Percentiles rank a stretch among this genome's conserved stretches.
Conservation (phyloP, 2,329 filamentous ascomycete species). For the Mycogone perniciosa region DNA sequence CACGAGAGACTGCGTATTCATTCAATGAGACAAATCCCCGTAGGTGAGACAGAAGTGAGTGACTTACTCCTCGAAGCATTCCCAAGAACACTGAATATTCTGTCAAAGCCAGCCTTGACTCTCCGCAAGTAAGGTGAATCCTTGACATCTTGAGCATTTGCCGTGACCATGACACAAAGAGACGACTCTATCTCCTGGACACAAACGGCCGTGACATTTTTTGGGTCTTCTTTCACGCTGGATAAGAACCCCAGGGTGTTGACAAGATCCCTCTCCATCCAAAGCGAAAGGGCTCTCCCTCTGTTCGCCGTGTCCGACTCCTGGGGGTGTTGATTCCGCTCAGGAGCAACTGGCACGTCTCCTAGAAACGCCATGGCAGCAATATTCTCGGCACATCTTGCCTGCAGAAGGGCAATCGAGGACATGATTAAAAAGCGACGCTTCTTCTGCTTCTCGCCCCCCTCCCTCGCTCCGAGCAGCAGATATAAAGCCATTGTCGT, state of each 20-base stretch:
- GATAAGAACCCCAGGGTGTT: conserved; percentile 17
- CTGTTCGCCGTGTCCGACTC: neutral
- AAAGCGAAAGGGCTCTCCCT: neutral
- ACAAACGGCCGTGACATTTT: conserved; percentile 17
- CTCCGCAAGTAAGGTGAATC: conserved; percentile 12
- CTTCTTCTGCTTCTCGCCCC: neutral
- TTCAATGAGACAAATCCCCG: neutral
- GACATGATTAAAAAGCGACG: neutral
- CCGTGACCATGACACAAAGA: conserved; percentile 17
- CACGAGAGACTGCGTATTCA: neutral
- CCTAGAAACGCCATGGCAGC: neutral
- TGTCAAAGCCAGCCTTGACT: conserved; percentile 15
- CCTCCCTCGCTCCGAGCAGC: neutral
- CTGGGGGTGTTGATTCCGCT: neutral
- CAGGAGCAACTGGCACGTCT: neutral
- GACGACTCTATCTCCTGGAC: conserved; percentile 10
- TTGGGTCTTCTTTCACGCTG: conserved; percentile 10
- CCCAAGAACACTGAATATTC: conserved; percentile 12
- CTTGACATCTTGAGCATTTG: conserved; percentile 11
- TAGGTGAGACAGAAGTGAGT: neutral
- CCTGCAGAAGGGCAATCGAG: neutral
- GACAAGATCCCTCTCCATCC: conserved; percentile 13
- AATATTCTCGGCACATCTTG: neutral
- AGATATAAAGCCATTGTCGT: too few relatives aligned
- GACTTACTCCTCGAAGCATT: neutral